Evolutionary conservation across 2,329 filamentous ascomycete genomes (phyloP), one percentile per base, ranked within the genome.

Genomic region (Neodidymelliopsis sp.): DNA sequence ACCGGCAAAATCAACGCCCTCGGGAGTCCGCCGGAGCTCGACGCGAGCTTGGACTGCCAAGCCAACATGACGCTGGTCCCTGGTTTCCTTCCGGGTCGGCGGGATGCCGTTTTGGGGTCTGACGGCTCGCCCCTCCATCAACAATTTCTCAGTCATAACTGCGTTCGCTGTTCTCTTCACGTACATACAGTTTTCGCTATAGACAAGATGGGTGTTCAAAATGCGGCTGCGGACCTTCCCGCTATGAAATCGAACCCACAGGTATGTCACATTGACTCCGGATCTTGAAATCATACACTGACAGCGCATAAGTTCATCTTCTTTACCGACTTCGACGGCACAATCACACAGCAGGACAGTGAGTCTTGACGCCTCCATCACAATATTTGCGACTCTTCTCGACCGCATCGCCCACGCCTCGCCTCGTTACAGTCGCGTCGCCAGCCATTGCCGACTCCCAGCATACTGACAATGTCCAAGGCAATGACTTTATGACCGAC

Each of bases 281-380:
- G 34, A 15, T 10, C 7, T 52, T 45, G 36, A 46, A 53, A 53
- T 12, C 29, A 8, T 3, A 27, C 44, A 39, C 56, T 65, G 37
- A 69, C 54, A 39, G 24, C 15, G 30, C 15, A 6, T 12, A 23
- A 91, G 76, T 89, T 90, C 79, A 92, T 99, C 79, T 97, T 99
- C 83, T 97, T 97, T 80, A 96, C 92, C 62, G 94, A 99, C 77
- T 97, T 97, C 71, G 94, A 99, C 75, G 94, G 94, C 67, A 97
- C 92, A 43, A 93, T 97, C 71, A 97, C 93, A 37, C 81, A 85
- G 48, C 78, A 84, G 66, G 85, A 88, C 73, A 85, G 83, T 82
- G 66, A 69, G 80, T 77, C 37, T 46, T 49, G 41, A 53, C 28
- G 28, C 30, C 34, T 36, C 30, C 34, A 30, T 34, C 36, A 46